phyloP scores from a whole-genome alignment of 148 eudicot species.

The Fagopyrum homotropicum region DNA sequence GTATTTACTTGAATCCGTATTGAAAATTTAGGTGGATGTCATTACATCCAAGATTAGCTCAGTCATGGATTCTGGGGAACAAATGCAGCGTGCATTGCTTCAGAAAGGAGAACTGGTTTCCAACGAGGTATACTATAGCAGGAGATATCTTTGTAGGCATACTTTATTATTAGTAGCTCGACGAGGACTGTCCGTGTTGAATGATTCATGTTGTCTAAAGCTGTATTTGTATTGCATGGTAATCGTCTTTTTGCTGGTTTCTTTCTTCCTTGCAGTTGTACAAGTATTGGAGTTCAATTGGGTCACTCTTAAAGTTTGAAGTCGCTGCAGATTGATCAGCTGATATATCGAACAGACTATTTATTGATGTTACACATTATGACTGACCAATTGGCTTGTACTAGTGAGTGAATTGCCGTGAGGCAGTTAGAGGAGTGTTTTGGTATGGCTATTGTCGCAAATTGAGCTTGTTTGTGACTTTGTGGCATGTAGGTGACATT shows the following conservation, averaged over 20 bases:
- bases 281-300: slow-evolving; percentile 31
- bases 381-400: neutral
- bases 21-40: slow-evolving; percentile 39
- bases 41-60: slow-evolving; percentile 33
- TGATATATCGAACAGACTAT: neutral
- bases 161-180: neutral
- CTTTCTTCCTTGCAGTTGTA: slow-evolving; percentile 24
- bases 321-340: slow-evolving; percentile 5
- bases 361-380: neutral
- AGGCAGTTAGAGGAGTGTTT: neutral
- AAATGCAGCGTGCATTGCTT: slow-evolving; percentile 43
- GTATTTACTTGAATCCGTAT: slow-evolving; percentile 7
- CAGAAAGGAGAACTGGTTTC: slow-evolving; percentile 51
- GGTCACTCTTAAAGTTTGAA: slow-evolving; percentile 14
- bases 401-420: neutral
- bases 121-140: slow-evolving; percentile 40
- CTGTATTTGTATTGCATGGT: neutral
- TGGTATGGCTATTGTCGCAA: neutral
- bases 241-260: neutral
- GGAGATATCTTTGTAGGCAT: neutral
- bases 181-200: too few species aligned
- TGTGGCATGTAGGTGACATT: too few species aligned
- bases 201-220: neutral
- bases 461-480: too few species aligned
- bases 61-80: slow-evolving; percentile 45